These are phyloP conservation scores for Aspergillus japonicus DNA, from an alignment of 2,329 filamentous ascomycete species.

Conservation along the genomic window DNA sequence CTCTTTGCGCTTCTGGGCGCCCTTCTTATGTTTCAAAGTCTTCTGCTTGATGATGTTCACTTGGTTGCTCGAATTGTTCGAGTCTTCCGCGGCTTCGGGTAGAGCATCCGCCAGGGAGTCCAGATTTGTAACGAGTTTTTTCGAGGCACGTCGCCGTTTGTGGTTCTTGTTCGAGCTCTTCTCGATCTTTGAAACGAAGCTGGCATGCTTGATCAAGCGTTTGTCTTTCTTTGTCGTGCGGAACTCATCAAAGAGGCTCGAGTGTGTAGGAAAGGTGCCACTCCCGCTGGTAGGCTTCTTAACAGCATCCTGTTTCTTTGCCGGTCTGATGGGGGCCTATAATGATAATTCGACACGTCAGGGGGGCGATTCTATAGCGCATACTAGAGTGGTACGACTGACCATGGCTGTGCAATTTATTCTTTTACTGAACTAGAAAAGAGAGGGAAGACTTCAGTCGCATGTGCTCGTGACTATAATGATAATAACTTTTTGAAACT, in stretches of 20 bases:
- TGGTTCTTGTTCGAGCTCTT: slow-evolving; percentile 57
- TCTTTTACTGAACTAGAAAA: not conserved
- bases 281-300: slow-evolving; percentile 19
- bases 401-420: not conserved
- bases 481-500: slow-evolving; percentile 6
- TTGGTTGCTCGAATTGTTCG: slow-evolving; percentile 48
- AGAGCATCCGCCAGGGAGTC: slow-evolving; percentile 77
- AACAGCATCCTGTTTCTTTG: slow-evolving; percentile 16
- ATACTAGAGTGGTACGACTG: not conserved
- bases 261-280: slow-evolving; percentile 20
- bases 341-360: not conserved
- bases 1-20: slow-evolving; percentile 80
- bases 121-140: slow-evolving; percentile 75
- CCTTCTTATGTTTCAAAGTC: slow-evolving; percentile 71
- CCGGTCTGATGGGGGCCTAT: slow-evolving; percentile 31
- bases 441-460: not conserved
- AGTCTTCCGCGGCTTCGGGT: slow-evolving; percentile 58
- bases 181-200: slow-evolving; percentile 73
- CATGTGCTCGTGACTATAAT: slow-evolving; percentile 7
- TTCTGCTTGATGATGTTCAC: slow-evolving; percentile 71
- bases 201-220: slow-evolving; percentile 74
- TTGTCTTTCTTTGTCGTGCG: slow-evolving; percentile 78
- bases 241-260: slow-evolving; percentile 49
- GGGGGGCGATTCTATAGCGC: not conserved
- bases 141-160: slow-evolving; percentile 67